These are phyloP conservation scores for Xylaria cubensis DNA, from an alignment of 495 filamentous ascomycete genomes.

Conservation along the genomic window DNA sequence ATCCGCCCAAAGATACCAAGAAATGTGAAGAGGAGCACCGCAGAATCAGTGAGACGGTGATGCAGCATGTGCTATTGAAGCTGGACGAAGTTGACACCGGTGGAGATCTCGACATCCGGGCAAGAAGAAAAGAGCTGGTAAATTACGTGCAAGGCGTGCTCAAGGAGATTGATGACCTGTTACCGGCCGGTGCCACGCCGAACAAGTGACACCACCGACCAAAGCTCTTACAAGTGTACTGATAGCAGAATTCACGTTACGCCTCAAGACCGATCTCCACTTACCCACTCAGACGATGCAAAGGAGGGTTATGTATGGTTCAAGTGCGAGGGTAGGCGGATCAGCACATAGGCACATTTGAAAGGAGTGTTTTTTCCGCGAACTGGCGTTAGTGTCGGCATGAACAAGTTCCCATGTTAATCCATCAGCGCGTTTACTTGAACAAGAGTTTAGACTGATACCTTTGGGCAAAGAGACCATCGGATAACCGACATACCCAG, in stretches of 20 bases:
- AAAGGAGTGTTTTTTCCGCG: constrained; percentile 5
- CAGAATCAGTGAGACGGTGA: constrained; percentile 80
- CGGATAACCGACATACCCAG: not conserved
- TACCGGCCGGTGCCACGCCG: constrained; percentile 21
- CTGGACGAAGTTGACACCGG: constrained; percentile 82
- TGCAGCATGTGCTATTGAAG: constrained; percentile 84
- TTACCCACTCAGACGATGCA: not conserved
- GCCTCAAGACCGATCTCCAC: not conserved
- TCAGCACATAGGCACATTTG: not conserved
- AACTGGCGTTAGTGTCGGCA: not conserved
- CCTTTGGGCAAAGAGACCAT: not conserved
- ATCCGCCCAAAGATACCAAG: constrained; percentile 73
- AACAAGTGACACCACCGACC: constrained; percentile 29
- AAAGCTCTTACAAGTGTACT: not conserved
- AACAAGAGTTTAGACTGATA: constrained; percentile 18
- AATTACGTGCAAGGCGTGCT: constrained; percentile 72
- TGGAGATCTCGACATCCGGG: constrained; percentile 67
- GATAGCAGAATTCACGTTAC: not conserved
- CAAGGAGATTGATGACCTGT: constrained; percentile 63
- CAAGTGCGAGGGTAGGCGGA: not conserved
- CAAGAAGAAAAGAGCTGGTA: constrained; percentile 75
- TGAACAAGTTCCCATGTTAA: not conserved
- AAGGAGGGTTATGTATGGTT: constrained; percentile 5
- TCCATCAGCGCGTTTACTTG: not conserved
- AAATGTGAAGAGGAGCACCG: constrained; percentile 79